phyloP scores from a whole-genome alignment of 768 basidiomycete species.

The Fomitopsis serialis region DNA sequence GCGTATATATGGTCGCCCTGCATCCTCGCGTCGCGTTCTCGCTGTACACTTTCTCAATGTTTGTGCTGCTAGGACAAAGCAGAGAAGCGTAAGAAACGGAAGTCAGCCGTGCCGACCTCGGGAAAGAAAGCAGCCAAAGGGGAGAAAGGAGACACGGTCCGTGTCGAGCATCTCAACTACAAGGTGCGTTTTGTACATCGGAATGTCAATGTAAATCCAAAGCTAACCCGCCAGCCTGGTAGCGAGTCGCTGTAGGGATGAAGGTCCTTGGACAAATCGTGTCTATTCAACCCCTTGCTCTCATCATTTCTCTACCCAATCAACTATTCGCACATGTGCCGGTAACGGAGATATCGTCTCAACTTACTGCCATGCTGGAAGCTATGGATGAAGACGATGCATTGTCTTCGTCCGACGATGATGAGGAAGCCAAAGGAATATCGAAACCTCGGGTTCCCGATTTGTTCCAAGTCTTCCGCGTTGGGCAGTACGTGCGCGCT shows the following conservation, averaged over 20 bases:
- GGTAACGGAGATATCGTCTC: conserved; percentile 84
- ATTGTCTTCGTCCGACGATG: conserved; percentile 40
- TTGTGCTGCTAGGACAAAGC: conserved; percentile 37
- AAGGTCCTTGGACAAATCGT: conserved; percentile 86
- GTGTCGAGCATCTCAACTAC: conserved; percentile 91
- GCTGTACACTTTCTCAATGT: neutral
- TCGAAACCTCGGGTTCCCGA: conserved; percentile 47
- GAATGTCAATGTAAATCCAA: too few relatives aligned
- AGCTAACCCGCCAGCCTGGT: conserved; percentile 9
- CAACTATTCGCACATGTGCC: conserved; percentile 93
- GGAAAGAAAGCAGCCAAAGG: conserved; percentile 20
- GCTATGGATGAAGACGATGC: conserved; percentile 41
- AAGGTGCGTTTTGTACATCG: conserved; percentile 46
- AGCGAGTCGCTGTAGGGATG: conserved; percentile 82
- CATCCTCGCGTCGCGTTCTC: neutral
- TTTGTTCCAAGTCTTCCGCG: conserved; percentile 65
- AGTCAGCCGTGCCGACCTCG: conserved; percentile 35
- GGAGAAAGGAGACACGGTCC: conserved; percentile 52
- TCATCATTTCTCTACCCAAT: conserved; percentile 92
- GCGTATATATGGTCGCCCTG: conserved; percentile 10
- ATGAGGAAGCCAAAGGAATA: conserved; percentile 35
- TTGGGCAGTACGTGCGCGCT: conserved; percentile 85
- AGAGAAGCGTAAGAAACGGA: conserved; percentile 43
- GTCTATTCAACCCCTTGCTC: conserved; percentile 79
- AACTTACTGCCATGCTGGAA: conserved; percentile 71